Conservation (phyloP, 1,139 yeast species). For the Sporopachydermia cereana region DNA sequence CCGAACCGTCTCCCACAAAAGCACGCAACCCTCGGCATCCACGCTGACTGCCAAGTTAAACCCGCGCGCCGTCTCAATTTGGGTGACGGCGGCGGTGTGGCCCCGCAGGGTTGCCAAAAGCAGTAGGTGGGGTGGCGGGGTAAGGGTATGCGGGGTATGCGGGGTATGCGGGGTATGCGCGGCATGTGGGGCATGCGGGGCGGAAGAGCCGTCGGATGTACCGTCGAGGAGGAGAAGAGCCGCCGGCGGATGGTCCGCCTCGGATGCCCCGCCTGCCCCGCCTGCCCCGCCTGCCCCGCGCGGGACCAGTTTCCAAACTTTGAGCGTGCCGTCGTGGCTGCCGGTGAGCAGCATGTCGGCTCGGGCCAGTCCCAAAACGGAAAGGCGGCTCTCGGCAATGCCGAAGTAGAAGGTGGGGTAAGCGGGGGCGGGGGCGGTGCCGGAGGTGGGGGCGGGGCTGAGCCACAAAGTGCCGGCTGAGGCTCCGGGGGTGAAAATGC, state of each 20-base stretch:
- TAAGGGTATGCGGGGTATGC: constrained; percentile 6
- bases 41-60: constrained; percentile 41
- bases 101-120: constrained; percentile 41
- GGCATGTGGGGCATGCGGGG: too few relatives aligned
- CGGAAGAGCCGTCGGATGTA: constrained; percentile 6
- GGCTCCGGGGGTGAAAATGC: too few relatives aligned
- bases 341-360: constrained; percentile 36
- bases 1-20: constrained; percentile 49
- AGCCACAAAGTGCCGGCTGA: too few relatives aligned
- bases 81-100: constrained; percentile 34
- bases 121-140: too few relatives aligned
- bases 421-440: too few relatives aligned
- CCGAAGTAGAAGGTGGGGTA: too few relatives aligned
- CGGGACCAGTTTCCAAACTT: constrained; percentile 45
- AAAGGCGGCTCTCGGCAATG: constrained; percentile 13
- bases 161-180: constrained; percentile 12
- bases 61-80: constrained; percentile 35
- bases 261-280: constrained; percentile 5
- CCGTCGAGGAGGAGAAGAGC: not conserved
- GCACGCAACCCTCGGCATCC: constrained; percentile 38
- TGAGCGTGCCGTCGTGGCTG: constrained; percentile 42
- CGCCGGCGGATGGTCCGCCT: not conserved
- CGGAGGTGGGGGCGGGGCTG: too few relatives aligned
- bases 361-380: constrained; percentile 17
- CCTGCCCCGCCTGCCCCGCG: too few relatives aligned